Conservation (phyloP, 2,329 filamentous ascomycete species). For the Clonostachys chloroleuca region DNA sequence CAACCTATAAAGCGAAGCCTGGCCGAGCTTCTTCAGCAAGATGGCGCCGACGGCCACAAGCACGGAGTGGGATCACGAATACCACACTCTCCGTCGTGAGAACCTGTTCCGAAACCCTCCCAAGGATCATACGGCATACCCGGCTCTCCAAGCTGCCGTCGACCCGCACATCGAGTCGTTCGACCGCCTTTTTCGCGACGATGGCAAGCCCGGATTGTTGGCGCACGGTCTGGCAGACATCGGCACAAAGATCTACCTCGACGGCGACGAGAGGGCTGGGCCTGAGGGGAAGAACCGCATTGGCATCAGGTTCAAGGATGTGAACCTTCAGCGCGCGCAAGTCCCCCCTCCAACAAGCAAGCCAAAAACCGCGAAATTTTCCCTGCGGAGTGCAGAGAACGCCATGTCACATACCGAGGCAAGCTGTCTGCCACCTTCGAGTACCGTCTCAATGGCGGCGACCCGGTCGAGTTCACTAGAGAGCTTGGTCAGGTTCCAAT, state of each 20-base stretch:
- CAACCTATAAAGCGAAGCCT: neutral
- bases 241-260: conserved; percentile 81
- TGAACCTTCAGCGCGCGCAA: conserved; percentile 77
- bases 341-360: conserved; percentile 82
- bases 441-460: conserved; percentile 81
- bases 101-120: conserved; percentile 87
- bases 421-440: conserved; percentile 80
- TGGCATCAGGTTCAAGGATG: conserved; percentile 71
- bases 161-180: conserved; percentile 93
- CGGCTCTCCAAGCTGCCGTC: conserved; percentile 78
- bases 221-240: conserved; percentile 81
- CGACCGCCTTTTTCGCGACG: conserved; percentile 77
- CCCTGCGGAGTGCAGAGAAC: conserved; percentile 89
- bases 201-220: conserved; percentile 56
- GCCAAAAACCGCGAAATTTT: conserved; percentile 80
- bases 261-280: conserved; percentile 66
- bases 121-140: conserved; percentile 82
- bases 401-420: conserved; percentile 87
- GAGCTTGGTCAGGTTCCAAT: conserved; percentile 88
- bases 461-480: conserved; percentile 75
- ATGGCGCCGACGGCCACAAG: conserved; percentile 57
- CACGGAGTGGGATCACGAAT: conserved; percentile 79
- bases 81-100: conserved; percentile 81
- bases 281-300: conserved; percentile 66
- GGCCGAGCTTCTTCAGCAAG: conserved; percentile 7